Conservation (phyloP, 2,329 filamentous ascomycete genomes). For the Aspergillus arachidicola region DNA sequence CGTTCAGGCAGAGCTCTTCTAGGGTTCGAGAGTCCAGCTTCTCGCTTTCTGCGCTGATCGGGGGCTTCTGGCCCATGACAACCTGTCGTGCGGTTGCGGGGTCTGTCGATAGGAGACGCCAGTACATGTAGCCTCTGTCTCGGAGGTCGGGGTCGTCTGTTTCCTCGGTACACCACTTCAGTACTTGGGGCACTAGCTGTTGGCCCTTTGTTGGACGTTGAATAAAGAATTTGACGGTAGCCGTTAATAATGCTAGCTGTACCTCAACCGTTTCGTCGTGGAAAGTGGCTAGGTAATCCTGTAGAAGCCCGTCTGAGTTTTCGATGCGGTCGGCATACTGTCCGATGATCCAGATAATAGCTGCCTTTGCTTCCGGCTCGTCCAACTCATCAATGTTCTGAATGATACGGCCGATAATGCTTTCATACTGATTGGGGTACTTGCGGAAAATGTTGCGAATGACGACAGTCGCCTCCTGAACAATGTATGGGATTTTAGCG, state of each 20-base stretch:
- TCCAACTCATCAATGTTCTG: slow-evolving; percentile 95
- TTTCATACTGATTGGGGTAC: slow-evolving; percentile 98
- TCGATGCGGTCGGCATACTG: slow-evolving; percentile 98
- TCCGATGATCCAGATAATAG: slow-evolving; percentile 99
- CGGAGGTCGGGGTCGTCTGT: slow-evolving; percentile 98
- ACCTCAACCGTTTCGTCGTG: slow-evolving; percentile 94
- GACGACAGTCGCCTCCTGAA: slow-evolving; percentile 97
- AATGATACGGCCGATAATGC: slow-evolving; percentile 92
- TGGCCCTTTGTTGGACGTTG: slow-evolving; percentile 94
- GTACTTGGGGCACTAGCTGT: slow-evolving; percentile 85
- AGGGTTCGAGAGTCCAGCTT: slow-evolving; percentile 87
- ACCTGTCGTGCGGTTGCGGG: slow-evolving; percentile 82
- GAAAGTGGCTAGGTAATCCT: slow-evolving; percentile 94
- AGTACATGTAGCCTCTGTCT: slow-evolving; percentile 98
- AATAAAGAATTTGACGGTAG: slow-evolving; percentile 97
- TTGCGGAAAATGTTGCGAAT: slow-evolving; percentile 99
- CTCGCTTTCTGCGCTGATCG: slow-evolving; percentile 94
- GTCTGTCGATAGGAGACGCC: slow-evolving; percentile 91
- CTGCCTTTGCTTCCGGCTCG: slow-evolving; percentile 95
- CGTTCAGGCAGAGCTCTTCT: slow-evolving; percentile 95
- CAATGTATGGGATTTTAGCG: slow-evolving; percentile 98
- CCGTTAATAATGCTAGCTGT: slow-evolving; percentile 89
- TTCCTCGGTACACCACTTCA: slow-evolving; percentile 98
- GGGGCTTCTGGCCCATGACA: slow-evolving; percentile 96
- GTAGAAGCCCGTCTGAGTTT: slow-evolving; percentile 88